Percentiles rank a stretch among this genome's conserved stretches.
phyloP scores from a whole-genome alignment of 345 rosid species.

The Cardamine chenopodiifolia region DNA sequence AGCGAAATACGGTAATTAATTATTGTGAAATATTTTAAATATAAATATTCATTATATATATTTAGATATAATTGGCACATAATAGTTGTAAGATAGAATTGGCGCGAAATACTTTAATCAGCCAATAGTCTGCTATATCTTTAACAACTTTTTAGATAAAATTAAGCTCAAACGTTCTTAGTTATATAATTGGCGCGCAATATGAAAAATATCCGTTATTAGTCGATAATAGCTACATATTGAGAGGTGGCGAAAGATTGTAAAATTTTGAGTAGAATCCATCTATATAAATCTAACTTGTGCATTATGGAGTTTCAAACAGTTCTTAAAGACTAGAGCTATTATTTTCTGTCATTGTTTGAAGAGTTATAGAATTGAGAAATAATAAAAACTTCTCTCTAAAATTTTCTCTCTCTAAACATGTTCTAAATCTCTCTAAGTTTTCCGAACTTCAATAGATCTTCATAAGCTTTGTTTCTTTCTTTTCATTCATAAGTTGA shows the following conservation, averaged over 20 bases:
- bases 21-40: background rate
- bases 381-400: no score
- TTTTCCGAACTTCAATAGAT: no score
- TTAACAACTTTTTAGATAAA: background rate
- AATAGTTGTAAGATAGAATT: background rate
- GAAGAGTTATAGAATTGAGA: background rate
- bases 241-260: background rate
- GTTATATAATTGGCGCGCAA: background rate
- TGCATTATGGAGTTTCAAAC: background rate
- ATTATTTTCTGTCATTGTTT: background rate
- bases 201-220: background rate
- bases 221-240: background rate
- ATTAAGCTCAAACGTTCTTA: background rate
- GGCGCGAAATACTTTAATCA: background rate
- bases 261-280: background rate
- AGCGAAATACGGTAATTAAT: background rate
- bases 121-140: background rate
- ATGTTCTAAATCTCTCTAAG: no score
- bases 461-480: no score
- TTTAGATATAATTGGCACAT: background rate
- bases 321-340: background rate
- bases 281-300: background rate
- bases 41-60: background rate
- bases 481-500: no score
- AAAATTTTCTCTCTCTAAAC: no score